Evolutionary conservation across 1,284 basidiomycete genomes (phyloP).

Genomic region (Peniophora sp.): DNA sequence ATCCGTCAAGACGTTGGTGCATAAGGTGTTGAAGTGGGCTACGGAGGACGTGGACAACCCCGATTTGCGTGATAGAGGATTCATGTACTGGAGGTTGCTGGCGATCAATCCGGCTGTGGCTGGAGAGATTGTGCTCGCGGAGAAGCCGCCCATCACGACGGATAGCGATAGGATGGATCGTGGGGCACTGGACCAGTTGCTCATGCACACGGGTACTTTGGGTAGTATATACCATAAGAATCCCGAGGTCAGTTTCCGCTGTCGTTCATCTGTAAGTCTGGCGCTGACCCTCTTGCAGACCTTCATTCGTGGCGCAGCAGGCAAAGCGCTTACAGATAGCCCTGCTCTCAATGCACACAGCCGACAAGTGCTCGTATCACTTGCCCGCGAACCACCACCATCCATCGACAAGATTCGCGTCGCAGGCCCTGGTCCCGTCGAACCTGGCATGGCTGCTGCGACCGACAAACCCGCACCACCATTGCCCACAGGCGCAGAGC

Average conservation of each 20-base stretch:
- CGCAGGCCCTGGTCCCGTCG: constrained; percentile 60
- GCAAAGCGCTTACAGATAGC: constrained; percentile 67
- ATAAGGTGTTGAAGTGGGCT: constrained; percentile 93
- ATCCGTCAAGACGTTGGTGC: constrained; percentile 84
- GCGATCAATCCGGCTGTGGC: constrained; percentile 91
- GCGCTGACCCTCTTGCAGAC: constrained; percentile 38
- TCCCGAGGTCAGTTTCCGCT: constrained; percentile 54
- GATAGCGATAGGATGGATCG: constrained; percentile 97
- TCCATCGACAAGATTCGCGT: constrained; percentile 35
- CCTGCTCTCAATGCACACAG: constrained; percentile 73
- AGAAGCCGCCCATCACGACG: constrained; percentile 95
- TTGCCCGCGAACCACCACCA: constrained; percentile 46
- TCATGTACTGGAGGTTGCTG: constrained; percentile 98
- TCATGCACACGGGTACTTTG: constrained; percentile 76
- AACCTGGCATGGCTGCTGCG: constrained; percentile 26
- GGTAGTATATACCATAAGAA: constrained; percentile 87
- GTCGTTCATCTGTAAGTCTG: constrained; percentile 3
- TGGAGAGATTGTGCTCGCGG: constrained; percentile 85
- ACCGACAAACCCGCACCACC: constrained; percentile 14
- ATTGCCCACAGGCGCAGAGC: constrained; percentile 15
- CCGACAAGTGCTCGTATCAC: constrained; percentile 59
- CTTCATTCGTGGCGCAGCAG: constrained; percentile 73
- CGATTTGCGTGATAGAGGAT: constrained; percentile 93
- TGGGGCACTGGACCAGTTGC: constrained; percentile 84
- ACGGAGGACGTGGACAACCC: constrained; percentile 98